Percentiles rank a stretch among this genome's conserved stretches.
These are phyloP conservation scores for Fusarium sp. DNA, from an alignment of 2,329 filamentous ascomycete genomes.

Conservation along the genomic window DNA sequence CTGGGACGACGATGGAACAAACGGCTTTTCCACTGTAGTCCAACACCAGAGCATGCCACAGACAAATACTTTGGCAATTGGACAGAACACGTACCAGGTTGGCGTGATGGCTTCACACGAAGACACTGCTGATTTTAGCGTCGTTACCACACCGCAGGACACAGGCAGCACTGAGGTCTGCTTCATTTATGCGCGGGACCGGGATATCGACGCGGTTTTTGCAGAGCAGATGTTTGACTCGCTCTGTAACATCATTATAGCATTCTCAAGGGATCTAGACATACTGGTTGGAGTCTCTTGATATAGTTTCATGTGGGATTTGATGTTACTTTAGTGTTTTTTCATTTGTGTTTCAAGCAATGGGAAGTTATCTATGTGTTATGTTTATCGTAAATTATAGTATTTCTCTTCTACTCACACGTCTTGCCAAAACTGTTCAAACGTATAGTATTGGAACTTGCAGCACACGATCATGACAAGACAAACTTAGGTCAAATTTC, in stretches of 20 bases:
- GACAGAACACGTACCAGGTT: slow-evolving; percentile 31
- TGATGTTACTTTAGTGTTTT: too few species aligned
- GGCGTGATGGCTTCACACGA: slow-evolving; percentile 33
- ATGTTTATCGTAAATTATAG: too few species aligned
- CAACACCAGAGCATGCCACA: slow-evolving; percentile 44
- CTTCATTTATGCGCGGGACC: slow-evolving; percentile 28
- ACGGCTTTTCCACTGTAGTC: slow-evolving; percentile 39
- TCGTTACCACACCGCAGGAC: slow-evolving; percentile 38
- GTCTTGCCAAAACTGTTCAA: too few species aligned
- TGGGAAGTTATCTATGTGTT: too few species aligned
- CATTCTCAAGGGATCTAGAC: slow-evolving; percentile 12
- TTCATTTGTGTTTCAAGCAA: too few species aligned
- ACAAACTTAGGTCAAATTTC: too few species aligned
- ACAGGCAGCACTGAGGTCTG: slow-evolving; percentile 30
- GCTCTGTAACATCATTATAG: slow-evolving; percentile 23
- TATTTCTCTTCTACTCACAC: too few species aligned
- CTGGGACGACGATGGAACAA: slow-evolving; percentile 33
- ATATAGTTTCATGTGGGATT: background rate
- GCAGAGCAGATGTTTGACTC: slow-evolving; percentile 21
- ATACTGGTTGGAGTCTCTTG: slow-evolving; percentile 5
- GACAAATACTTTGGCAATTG: slow-evolving; percentile 19
- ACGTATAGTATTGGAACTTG: too few species aligned
- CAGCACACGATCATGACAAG: too few species aligned
- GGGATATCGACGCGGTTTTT: background rate
- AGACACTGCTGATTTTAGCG: slow-evolving; percentile 39